These are phyloP conservation scores for Tetragonia tetragonoides DNA, from an alignment of 148 eudicot species.

Conservation along the genomic window DNA sequence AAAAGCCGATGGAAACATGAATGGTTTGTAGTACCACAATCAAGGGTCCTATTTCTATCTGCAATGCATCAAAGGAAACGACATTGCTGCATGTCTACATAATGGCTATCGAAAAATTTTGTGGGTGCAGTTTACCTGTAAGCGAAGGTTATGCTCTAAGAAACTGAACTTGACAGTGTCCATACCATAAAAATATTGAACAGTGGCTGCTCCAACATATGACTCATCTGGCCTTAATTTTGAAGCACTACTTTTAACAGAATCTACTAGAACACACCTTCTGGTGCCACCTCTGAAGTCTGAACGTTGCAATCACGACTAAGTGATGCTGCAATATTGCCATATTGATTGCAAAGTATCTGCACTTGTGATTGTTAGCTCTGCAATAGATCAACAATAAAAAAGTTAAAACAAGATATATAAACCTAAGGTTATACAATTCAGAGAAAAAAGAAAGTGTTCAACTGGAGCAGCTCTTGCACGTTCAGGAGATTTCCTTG, in stretches of 20 bases:
- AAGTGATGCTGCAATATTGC: conserved; percentile 95
- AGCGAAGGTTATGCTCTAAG: conserved; percentile 89
- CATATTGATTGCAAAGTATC: conserved; percentile 87
- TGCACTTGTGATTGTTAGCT: conserved; percentile 96
- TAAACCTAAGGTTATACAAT: neutral
- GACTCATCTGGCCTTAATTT: conserved; percentile 70
- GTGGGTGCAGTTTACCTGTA: no score
- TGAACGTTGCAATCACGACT: conserved; percentile 98
- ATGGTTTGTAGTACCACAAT: no score
- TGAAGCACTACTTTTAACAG: neutral
- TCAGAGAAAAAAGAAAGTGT: no score
- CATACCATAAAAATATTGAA: conserved; percentile 91
- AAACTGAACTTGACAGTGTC: conserved; percentile 93
- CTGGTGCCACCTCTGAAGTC: conserved; percentile 94
- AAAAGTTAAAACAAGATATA: conserved; percentile 18
- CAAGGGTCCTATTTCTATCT: no score
- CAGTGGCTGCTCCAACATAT: conserved; percentile 99
- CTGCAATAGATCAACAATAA: conserved; percentile 37
- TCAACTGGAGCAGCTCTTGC: no score
- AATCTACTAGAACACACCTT: conserved; percentile 46
- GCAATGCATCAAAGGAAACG: no score
- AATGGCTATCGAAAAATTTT: no score
- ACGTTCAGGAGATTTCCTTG: no score
- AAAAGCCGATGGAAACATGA: no score
- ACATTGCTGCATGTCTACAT: no score